Evolutionary conservation across 441 rosid genomes (phyloP), one percentile per base, ranked within the genome.

Genomic region (Populus hybrid): DNA sequence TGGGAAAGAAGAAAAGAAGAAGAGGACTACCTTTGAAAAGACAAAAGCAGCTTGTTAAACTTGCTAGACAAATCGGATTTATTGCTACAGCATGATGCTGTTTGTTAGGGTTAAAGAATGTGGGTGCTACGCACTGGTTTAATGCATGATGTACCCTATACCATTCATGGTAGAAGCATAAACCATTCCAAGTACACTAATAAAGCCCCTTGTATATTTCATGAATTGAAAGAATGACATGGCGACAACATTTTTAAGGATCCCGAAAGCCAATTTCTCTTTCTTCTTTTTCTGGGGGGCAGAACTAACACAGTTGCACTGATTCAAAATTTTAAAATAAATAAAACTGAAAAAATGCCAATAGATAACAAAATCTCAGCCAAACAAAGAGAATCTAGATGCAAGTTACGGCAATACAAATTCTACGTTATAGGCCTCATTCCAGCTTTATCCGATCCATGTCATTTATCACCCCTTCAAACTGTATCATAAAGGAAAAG

Each of bases 391-490:
- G n/a, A 65, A 53, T 14, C 59, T 11, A 45, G 70, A 9, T 18
- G 50, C 69, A 9, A 38, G 33, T 74, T 23, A 1, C 29, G 64
- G 64, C 71, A 76, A 18, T 28, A n/a, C 73, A 21, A 59, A 78
- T 63, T 71, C 76, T 6, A 36, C 61, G 63, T 18, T 35, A 8
- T 2, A 9, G 42, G 45, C 65, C 72, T 87, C 86, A 95, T 2
- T 93, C 97, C 86, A 95, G 88, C 86, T 88, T 88, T 82, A 91
- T 73, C 79, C 92, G 84, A 79, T 94, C 98, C 90, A 91, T 83
- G 80, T 91, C 95, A 73, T 84, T 90, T 56, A 95, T 92, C 86
- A 92, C 86, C 20, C 94, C 91, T 88, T 95, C 99, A 83, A 92
- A 94, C 98, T 95, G 88, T 64, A 69, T 36, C 75, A 78, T 9